Conservation (phyloP, 208 protist genomes). For the Zelonia costaricensis region DNA sequence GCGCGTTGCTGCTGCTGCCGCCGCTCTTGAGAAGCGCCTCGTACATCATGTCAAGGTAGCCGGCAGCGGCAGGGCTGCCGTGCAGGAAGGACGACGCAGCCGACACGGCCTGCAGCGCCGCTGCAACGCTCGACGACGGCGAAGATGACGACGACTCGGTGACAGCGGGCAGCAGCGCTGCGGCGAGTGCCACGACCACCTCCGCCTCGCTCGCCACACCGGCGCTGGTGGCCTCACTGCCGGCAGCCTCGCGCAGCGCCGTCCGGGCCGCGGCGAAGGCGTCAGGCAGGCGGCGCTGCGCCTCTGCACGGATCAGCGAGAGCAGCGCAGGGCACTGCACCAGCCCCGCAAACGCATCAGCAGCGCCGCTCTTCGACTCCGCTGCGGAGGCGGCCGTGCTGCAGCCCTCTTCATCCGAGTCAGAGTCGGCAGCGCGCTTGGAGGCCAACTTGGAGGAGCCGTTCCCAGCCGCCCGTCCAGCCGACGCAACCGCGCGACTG, state of each 20-base stretch:
- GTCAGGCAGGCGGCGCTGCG: slow-evolving; percentile 19
- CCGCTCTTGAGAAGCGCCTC: slow-evolving; percentile 13
- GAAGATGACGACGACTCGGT: no score
- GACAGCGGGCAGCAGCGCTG: slow-evolving; percentile 19
- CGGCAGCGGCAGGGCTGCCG: slow-evolving; percentile 21
- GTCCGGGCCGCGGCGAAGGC: slow-evolving; percentile 12
- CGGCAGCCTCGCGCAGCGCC: slow-evolving; percentile 18
- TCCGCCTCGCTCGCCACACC: slow-evolving; percentile 5
- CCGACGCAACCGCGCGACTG: no score
- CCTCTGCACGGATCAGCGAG: slow-evolving; percentile 12
- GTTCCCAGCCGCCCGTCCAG: no score
- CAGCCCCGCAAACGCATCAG: neutral
- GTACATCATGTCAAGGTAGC: slow-evolving; percentile 22
- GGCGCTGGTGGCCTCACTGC: neutral
- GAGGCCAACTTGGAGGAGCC: no score
- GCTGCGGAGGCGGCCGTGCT: no score
- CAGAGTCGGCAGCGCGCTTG: neutral
- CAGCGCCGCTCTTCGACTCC: no score
- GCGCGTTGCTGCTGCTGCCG: no score
- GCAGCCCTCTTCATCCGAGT: slow-evolving; percentile 7
- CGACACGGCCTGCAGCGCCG: slow-evolving; percentile 12
- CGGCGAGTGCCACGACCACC: slow-evolving; percentile 22
- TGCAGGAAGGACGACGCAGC: slow-evolving; percentile 29
- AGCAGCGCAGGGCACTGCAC: slow-evolving; percentile 17
- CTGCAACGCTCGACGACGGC: no score